A percentile compares a stretch with the other conserved stretches of the same genome.
Evolutionary conservation across 1,139 yeast species (phyloP).

Genomic region (Yamadazyma spencermartinsiae): DNA sequence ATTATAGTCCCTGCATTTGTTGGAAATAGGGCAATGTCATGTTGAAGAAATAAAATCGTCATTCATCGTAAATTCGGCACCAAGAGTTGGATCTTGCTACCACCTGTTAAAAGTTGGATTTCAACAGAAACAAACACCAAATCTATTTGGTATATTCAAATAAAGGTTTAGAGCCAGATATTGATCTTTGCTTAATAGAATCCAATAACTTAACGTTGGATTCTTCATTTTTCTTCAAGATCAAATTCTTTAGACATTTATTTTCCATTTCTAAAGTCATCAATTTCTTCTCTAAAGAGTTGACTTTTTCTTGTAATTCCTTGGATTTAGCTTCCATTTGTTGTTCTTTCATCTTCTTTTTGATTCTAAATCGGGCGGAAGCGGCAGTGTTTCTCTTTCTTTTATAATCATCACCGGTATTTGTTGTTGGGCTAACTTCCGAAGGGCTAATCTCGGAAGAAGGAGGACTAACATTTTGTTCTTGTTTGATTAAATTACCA

Average conservation of each 20-base stretch:
- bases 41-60: slow-evolving; percentile 17
- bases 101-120: slow-evolving; percentile 40
- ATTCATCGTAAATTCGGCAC: slow-evolving; percentile 11
- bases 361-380: slow-evolving; percentile 74
- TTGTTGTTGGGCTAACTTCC: not conserved
- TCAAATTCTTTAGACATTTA: slow-evolving; percentile 64
- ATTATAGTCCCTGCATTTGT: slow-evolving; percentile 12
- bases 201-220: slow-evolving; percentile 42
- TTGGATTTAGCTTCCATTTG: slow-evolving; percentile 73
- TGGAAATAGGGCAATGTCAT: slow-evolving; percentile 13
- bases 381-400: slow-evolving; percentile 80
- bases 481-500: not conserved
- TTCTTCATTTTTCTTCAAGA: slow-evolving; percentile 52
- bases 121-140: too few species aligned
- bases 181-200: slow-evolving; percentile 42
- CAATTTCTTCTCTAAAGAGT: slow-evolving; percentile 58
- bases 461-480: not conserved
- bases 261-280: slow-evolving; percentile 63
- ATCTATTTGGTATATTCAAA: slow-evolving; percentile 31
- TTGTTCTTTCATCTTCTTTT: slow-evolving; percentile 80
- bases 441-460: not conserved
- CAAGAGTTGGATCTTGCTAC: slow-evolving; percentile 37
- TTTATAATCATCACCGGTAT: slow-evolving; percentile 45
- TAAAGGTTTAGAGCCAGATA: slow-evolving; percentile 30
- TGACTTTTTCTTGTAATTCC: slow-evolving; percentile 62